These are phyloP conservation scores for Moringa oleifera DNA, from an alignment of 345 rosid genomes.

Conservation along the genomic window DNA sequence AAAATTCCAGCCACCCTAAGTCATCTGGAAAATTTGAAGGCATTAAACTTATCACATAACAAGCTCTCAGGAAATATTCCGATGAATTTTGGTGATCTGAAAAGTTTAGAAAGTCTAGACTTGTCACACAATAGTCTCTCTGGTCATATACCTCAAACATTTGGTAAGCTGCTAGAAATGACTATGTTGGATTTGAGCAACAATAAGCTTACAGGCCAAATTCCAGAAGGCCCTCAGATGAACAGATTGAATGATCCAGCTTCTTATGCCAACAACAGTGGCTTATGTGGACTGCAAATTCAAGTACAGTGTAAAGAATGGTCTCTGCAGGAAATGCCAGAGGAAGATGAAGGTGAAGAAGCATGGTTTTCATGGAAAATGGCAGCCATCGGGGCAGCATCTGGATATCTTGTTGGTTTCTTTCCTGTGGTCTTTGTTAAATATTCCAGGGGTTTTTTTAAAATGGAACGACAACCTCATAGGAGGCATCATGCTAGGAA, in stretches of 20 bases:
- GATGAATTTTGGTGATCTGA: slow-evolving; percentile 2
- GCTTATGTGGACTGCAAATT: slow-evolving; percentile 11
- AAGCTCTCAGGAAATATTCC: slow-evolving; percentile 1
- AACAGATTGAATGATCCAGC: slow-evolving; percentile 10
- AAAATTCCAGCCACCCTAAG: neutral
- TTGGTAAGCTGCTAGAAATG: neutral
- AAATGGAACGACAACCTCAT: no score
- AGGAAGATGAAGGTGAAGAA: neutral
- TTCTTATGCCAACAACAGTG: no score
- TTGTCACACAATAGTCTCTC: neutral
- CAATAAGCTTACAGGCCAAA: neutral
- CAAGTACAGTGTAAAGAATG: neutral
- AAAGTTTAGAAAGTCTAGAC: no score
- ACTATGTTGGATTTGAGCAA: no score
- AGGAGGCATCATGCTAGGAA: no score
- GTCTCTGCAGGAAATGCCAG: neutral
- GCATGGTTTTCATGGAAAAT: slow-evolving; percentile 41
- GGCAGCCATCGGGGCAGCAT: no score
- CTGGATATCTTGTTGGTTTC: no score
- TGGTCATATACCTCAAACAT: slow-evolving; percentile 6
- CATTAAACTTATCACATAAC: slow-evolving; percentile 6
- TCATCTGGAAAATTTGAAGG: slow-evolving; percentile 1
- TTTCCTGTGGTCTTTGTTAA: no score
- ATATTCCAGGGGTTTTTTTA: no score
- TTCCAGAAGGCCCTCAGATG: slow-evolving; percentile 9